Conservation (phyloP, 768 basidiomycete genomes). For the Cyclocybe cylindracea region DNA sequence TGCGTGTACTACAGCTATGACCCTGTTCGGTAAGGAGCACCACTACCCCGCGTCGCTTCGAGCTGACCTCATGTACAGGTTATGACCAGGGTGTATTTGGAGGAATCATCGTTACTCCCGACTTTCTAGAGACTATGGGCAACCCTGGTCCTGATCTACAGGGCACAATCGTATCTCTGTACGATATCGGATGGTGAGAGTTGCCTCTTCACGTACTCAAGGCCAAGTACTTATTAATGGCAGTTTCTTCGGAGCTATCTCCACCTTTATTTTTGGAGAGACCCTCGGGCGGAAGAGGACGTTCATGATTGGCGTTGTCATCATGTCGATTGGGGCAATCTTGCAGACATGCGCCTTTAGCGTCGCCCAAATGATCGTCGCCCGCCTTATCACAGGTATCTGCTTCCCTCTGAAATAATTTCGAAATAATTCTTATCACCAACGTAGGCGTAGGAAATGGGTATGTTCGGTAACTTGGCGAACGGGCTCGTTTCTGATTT, state of each 20-base stretch:
- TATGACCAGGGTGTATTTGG: conserved; percentile 59
- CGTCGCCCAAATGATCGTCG: conserved; percentile 49
- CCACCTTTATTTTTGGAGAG: conserved; percentile 44
- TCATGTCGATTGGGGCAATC: conserved; percentile 56
- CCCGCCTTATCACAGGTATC: conserved; percentile 45
- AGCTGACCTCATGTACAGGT: conserved; percentile 23
- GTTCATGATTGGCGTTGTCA: conserved; percentile 46
- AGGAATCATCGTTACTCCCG: conserved; percentile 48
- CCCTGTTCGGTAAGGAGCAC: conserved; percentile 41
- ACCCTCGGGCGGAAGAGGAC: conserved; percentile 46
- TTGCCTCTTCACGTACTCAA: neutral
- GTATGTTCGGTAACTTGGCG: conserved; percentile 14
- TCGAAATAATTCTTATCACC: neutral
- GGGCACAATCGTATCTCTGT: conserved; percentile 51
- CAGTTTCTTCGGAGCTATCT: conserved; percentile 46
- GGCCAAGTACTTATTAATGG: neutral
- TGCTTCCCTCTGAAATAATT: neutral
- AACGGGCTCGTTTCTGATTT: neutral
- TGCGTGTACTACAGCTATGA: conserved; percentile 54
- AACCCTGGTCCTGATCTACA: conserved; percentile 45
- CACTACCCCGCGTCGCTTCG: neutral
- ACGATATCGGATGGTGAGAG: conserved; percentile 49
- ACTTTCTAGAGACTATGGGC: conserved; percentile 48
- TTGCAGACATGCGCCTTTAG: conserved; percentile 48
- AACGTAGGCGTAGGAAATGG: conserved; percentile 46